These are phyloP conservation scores for Saccharomycopsis guyanensis DNA, from an alignment of 805 yeast species.

Conservation along the genomic window DNA sequence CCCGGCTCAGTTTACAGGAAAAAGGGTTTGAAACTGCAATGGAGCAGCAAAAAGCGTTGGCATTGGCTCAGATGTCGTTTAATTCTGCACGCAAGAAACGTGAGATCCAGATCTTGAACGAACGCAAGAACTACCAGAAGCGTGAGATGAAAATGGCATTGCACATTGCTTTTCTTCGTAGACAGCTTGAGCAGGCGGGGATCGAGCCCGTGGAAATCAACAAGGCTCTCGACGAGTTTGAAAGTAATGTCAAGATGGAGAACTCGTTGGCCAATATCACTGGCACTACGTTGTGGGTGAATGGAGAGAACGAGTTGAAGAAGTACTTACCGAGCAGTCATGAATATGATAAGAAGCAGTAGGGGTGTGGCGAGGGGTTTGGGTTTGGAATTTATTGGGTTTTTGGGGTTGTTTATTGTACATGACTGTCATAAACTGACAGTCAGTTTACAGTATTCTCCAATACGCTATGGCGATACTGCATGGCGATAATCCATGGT, in stretches of 20 bases:
- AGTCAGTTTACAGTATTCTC: too few relatives aligned
- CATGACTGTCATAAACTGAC: too few relatives aligned
- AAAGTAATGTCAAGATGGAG: slow-evolving; percentile 49
- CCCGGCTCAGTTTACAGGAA: slow-evolving; percentile 32
- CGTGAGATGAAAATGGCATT: slow-evolving; percentile 53
- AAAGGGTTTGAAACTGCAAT: slow-evolving; percentile 28
- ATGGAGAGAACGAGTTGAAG: slow-evolving; percentile 42
- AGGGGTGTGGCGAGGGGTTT: too few relatives aligned
- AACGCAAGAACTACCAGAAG: slow-evolving; percentile 39
- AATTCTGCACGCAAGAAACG: slow-evolving; percentile 43
- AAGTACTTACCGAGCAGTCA: slow-evolving; percentile 48
- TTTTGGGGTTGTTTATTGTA: too few relatives aligned
- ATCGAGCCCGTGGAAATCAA: slow-evolving; percentile 51
- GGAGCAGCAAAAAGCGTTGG: slow-evolving; percentile 28
- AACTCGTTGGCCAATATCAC: slow-evolving; percentile 47
- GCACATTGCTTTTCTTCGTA: slow-evolving; percentile 58
- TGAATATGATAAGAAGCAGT: slow-evolving; percentile 43
- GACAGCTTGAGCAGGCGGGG: slow-evolving; percentile 52
- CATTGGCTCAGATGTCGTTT: slow-evolving; percentile 38
- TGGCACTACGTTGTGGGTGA: slow-evolving; percentile 53
- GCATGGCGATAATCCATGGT: too few relatives aligned
- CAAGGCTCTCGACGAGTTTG: slow-evolving; percentile 46
- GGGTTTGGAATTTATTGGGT: too few relatives aligned
- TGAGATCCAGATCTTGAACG: slow-evolving; percentile 45
- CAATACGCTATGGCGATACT: too few relatives aligned